A percentile compares a stretch with the other conserved stretches of the same genome.
Evolutionary conservation across 2,329 filamentous ascomycete species (phyloP).

Genomic region (Dactylellina parvicollis): DNA sequence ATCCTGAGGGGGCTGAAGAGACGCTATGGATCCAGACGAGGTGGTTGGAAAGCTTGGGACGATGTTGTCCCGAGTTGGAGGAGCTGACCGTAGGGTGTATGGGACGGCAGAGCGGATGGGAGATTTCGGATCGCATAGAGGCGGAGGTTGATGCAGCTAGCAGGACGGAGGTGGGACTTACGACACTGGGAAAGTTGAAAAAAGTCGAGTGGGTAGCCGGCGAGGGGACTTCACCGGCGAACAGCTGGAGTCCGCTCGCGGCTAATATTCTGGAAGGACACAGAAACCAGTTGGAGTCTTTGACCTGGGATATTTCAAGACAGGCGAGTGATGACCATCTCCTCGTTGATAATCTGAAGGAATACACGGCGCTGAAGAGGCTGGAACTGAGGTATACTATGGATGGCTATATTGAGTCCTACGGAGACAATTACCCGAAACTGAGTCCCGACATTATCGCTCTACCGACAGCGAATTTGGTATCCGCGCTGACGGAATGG

Average conservation of each 20-base stretch:
- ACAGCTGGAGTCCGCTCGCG: background rate
- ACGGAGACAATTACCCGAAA: background rate
- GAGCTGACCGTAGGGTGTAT: constrained; percentile 17
- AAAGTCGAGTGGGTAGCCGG: constrained; percentile 25
- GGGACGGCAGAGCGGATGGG: background rate
- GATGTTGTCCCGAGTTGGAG: constrained; percentile 20
- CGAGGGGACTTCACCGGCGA: constrained; percentile 2
- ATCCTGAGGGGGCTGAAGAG: constrained; percentile 9
- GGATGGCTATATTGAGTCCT: background rate
- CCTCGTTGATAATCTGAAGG: background rate
- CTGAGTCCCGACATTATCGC: background rate
- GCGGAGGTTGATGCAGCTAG: background rate
- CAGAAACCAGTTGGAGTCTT: constrained; percentile 6
- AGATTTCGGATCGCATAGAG: constrained; percentile 29
- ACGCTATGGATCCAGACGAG: constrained; percentile 29
- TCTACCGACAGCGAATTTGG: background rate
- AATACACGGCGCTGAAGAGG: background rate
- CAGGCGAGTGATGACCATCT: background rate
- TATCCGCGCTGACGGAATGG: constrained; percentile 1
- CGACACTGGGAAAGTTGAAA: constrained; percentile 22
- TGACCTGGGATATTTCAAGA: constrained; percentile 19
- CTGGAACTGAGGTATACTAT: constrained; percentile 7
- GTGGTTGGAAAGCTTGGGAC: constrained; percentile 35
- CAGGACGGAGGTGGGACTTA: background rate
- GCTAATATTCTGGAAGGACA: constrained; percentile 7